Evolutionary conservation across 805 yeast species (phyloP).

Genomic region (Spathaspora hagerdaliae): DNA sequence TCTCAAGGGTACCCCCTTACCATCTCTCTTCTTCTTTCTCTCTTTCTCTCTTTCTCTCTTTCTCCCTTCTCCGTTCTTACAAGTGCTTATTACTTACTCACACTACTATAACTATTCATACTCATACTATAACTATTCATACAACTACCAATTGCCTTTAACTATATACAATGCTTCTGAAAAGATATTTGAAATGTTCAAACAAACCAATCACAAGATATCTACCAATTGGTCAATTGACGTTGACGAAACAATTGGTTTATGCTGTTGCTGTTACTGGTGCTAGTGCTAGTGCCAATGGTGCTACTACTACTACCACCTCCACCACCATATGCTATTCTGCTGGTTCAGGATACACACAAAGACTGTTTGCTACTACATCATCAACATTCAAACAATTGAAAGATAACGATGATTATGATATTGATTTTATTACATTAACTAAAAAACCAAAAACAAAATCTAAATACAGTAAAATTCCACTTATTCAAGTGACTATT

Average conservation of each 20-base stretch:
- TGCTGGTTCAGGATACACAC: neutral
- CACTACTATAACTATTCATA: too few relatives aligned
- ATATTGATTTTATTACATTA: slow-evolving; percentile 20
- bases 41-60: too few relatives aligned
- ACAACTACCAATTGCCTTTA: too few relatives aligned
- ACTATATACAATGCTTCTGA: neutral
- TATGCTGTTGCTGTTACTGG: neutral
- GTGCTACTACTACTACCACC: neutral
- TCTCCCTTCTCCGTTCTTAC: too few relatives aligned
- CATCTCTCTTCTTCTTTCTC: too few relatives aligned
- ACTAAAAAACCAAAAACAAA: slow-evolving; percentile 12
- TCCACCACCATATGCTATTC: neutral
- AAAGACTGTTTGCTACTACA: neutral
- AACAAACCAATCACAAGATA: neutral
- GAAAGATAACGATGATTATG: slow-evolving; percentile 13
- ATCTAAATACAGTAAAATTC: neutral
- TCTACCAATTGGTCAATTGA: neutral
- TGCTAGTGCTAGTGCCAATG: neutral
- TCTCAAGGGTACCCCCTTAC: too few relatives aligned
- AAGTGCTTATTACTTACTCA: too few relatives aligned
- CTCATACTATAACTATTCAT: too few relatives aligned
- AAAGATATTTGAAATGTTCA: neutral
- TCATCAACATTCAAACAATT: neutral
- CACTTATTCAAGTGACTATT: neutral
- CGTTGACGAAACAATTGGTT: neutral